Evolutionary conservation across 441 rosid genomes (phyloP).

Genomic region (Arabidopsis hybrid): DNA sequence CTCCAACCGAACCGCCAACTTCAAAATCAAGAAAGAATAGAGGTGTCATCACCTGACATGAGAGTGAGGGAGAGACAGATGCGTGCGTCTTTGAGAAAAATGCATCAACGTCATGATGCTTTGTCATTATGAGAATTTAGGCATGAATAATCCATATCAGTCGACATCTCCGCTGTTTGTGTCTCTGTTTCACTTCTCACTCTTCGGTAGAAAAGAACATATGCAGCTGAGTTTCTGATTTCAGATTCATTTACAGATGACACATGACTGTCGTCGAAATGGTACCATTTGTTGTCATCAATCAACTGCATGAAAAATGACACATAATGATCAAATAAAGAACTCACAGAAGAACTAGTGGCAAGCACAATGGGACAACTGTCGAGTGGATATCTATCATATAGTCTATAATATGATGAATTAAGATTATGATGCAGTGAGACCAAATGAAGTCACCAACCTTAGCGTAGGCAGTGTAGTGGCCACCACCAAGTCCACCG

Average conservation of each 20-base stretch:
- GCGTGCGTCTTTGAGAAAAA: too few species aligned
- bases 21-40: constrained; percentile 16
- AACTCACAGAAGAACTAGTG: neutral
- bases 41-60: constrained; percentile 17
- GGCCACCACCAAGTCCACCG: constrained; percentile 79
- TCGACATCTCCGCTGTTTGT: constrained; percentile 36
- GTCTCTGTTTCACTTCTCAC: constrained; percentile 54
- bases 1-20: constrained; percentile 1
- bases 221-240: constrained; percentile 83
- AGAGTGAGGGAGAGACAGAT: neutral
- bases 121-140: neutral
- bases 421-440: neutral
- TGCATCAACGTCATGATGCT: too few species aligned
- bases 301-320: constrained; percentile 61
- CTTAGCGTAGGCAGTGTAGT: constrained; percentile 82
- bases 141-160: constrained; percentile 21
- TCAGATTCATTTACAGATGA: constrained; percentile 70
- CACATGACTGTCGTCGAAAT: constrained; percentile 86
- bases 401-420: neutral
- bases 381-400: neutral
- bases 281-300: constrained; percentile 92
- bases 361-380: neutral
- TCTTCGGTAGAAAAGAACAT: constrained; percentile 84
- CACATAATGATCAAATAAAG: constrained; percentile 17
- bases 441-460: constrained; percentile 39